Conservation (phyloP, 352 stramenopile genomes). For the Pythium aphanidermatum region DNA sequence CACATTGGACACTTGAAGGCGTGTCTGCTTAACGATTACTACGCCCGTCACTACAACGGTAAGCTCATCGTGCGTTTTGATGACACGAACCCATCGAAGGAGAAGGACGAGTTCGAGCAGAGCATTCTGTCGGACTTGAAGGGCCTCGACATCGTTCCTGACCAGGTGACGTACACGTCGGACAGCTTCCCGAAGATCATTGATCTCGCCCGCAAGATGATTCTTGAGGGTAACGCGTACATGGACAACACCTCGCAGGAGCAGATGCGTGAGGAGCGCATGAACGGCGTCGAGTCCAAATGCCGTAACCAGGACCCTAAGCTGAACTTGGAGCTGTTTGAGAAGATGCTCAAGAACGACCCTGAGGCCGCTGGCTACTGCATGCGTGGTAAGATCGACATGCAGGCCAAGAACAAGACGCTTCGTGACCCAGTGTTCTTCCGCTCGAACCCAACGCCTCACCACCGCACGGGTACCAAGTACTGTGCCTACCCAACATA, state of each 20-base stretch:
- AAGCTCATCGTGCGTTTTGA: constrained; percentile 99
- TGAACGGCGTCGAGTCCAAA: constrained; percentile 89
- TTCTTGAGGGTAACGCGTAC: constrained; percentile 95
- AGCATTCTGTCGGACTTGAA: constrained; percentile 91
- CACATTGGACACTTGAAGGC: constrained; percentile 99
- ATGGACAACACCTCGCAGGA: constrained; percentile 99
- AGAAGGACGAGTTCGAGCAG: constrained; percentile 99
- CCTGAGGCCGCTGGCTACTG: constrained; percentile 71
- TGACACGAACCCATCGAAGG: constrained; percentile 99
- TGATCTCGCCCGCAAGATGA: constrained; percentile 92
- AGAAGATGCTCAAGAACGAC: constrained; percentile 94
- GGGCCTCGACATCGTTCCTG: constrained; percentile 72
- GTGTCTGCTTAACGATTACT: constrained; percentile 99
- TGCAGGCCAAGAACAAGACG: constrained; percentile 89
- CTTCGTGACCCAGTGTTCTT: constrained; percentile 87
- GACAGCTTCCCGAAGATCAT: constrained; percentile 97
- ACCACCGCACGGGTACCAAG: constrained; percentile 91
- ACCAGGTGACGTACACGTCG: constrained; percentile 94
- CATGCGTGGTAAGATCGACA: constrained; percentile 93
- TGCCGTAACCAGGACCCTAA: constrained; percentile 82
- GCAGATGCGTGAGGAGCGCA: constrained; percentile 95
- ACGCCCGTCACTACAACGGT: constrained; percentile 96
- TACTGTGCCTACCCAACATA: constrained; percentile 99
- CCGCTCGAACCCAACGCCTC: constrained; percentile 74
- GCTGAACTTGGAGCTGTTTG: constrained; percentile 93